phyloP scores from a whole-genome alignment of 2,329 filamentous ascomycete species.

The Cladosporium sp. region DNA sequence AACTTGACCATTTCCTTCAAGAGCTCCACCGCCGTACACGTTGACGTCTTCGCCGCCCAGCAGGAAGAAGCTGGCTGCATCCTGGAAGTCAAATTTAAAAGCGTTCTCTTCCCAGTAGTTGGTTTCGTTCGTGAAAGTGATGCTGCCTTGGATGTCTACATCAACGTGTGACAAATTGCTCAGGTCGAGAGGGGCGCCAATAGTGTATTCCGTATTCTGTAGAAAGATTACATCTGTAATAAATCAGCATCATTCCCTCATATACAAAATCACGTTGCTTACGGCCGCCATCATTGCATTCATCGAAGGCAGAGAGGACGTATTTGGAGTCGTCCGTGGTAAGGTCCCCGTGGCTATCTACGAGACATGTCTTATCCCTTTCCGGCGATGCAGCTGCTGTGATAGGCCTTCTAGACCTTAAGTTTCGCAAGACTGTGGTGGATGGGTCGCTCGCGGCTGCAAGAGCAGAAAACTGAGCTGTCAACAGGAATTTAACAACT shows the following conservation, averaged over 20 bases:
- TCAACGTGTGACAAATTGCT: conserved; percentile 60
- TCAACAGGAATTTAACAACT: background rate
- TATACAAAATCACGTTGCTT: background rate
- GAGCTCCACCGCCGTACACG: conserved; percentile 57
- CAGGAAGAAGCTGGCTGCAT: conserved; percentile 60
- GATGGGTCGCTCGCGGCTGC: background rate
- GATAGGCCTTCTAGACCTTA: conserved; percentile 1
- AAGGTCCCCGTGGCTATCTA: conserved; percentile 29
- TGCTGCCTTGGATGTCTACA: conserved; percentile 53
- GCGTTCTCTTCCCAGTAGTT: conserved; percentile 61
- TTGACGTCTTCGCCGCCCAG: conserved; percentile 60
- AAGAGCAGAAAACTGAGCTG: background rate
- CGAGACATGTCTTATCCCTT: conserved; percentile 33
- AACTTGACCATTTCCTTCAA: conserved; percentile 35
- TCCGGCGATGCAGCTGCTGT: conserved; percentile 21
- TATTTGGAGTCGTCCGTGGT: conserved; percentile 44
- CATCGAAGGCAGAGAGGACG: conserved; percentile 50
- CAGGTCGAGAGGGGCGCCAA: conserved; percentile 59
- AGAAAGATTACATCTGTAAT: conserved; percentile 47
- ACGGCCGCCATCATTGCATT: conserved; percentile 57
- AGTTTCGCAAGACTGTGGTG: background rate
- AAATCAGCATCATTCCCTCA: background rate
- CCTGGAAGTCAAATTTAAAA: conserved; percentile 60
- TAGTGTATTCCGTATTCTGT: conserved; percentile 50
- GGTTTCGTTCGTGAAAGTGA: conserved; percentile 59